Conservation (phyloP, 805 yeast species). For the Teunomyces barrocoloradensis region DNA sequence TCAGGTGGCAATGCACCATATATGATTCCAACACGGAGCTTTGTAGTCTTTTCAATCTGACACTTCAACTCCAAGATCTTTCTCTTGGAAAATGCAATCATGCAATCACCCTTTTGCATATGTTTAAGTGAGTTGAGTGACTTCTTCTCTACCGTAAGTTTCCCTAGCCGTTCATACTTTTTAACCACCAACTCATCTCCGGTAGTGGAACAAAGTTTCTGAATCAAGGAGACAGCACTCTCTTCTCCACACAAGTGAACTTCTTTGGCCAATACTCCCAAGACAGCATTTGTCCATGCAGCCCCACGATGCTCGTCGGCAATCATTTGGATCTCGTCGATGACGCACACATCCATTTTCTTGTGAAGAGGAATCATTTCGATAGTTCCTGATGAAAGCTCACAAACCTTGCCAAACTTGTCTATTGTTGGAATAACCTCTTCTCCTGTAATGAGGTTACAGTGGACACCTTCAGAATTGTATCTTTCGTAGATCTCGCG, state of each 20-base stretch:
- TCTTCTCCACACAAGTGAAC: constrained; percentile 94
- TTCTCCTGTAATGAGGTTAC: constrained; percentile 94
- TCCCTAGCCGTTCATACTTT: constrained; percentile 72
- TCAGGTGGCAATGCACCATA: constrained; percentile 98
- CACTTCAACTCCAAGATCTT: constrained; percentile 68
- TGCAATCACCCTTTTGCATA: constrained; percentile 76
- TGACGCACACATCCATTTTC: constrained; percentile 79
- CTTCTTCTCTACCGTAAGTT: constrained; percentile 51
- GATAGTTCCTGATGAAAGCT: constrained; percentile 81
- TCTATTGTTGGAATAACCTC: constrained; percentile 76
- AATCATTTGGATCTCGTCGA: constrained; percentile 97
- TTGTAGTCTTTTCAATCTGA: constrained; percentile 61
- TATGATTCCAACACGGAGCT: constrained; percentile 76
- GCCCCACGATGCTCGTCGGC: constrained; percentile 76
- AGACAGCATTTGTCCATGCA: constrained; percentile 90
- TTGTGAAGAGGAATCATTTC: constrained; percentile 81
- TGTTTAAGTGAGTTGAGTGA: constrained; percentile 34
- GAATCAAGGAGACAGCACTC: constrained; percentile 69
- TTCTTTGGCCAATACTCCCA: constrained; percentile 84
- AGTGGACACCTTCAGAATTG: constrained; percentile 58
- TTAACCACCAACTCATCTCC: constrained; percentile 81
- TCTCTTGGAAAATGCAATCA: constrained; percentile 80
- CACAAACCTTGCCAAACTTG: constrained; percentile 67
- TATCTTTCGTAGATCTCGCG: constrained; percentile 87
- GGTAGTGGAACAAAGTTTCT: constrained; percentile 57